Evolutionary conservation across 805 yeast genomes (phyloP).

Genomic region (Zygosaccharomyces bailii): DNA sequence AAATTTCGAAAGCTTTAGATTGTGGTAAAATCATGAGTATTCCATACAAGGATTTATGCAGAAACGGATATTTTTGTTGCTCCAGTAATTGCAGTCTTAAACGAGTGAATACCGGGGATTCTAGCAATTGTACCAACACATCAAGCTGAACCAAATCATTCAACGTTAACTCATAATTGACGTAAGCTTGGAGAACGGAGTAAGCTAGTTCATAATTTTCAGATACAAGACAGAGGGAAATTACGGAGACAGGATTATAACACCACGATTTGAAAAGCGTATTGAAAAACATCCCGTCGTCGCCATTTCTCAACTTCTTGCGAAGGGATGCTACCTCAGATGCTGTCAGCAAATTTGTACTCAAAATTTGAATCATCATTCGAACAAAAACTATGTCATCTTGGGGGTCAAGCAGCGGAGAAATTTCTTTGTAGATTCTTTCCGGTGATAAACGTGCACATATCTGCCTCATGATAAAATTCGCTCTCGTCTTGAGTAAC

Average conservation of each 20-base stretch:
- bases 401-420: constrained; percentile 64
- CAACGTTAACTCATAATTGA: constrained; percentile 70
- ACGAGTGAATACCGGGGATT: constrained; percentile 87
- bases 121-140: constrained; percentile 81
- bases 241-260: constrained; percentile 81
- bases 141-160: constrained; percentile 83
- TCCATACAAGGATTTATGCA: constrained; percentile 87
- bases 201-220: constrained; percentile 87
- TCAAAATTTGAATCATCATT: constrained; percentile 80
- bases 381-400: constrained; percentile 67
- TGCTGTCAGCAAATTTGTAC: constrained; percentile 80
- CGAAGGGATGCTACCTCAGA: constrained; percentile 74
- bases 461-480: constrained; percentile 76
- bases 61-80: constrained; percentile 74
- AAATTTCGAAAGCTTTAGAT: constrained; percentile 79
- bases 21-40: constrained; percentile 92
- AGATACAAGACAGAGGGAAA: constrained; percentile 79
- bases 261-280: constrained; percentile 87
- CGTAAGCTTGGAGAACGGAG: constrained; percentile 73
- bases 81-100: constrained; percentile 84
- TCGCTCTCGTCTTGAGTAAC: constrained; percentile 67
- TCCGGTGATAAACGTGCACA: constrained; percentile 81
- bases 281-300: constrained; percentile 69
- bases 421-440: constrained; percentile 73
- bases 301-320: constrained; percentile 60